phyloP scores from a whole-genome alignment of 1,284 basidiomycete genomes.

The Heterobasidion irregulare region DNA sequence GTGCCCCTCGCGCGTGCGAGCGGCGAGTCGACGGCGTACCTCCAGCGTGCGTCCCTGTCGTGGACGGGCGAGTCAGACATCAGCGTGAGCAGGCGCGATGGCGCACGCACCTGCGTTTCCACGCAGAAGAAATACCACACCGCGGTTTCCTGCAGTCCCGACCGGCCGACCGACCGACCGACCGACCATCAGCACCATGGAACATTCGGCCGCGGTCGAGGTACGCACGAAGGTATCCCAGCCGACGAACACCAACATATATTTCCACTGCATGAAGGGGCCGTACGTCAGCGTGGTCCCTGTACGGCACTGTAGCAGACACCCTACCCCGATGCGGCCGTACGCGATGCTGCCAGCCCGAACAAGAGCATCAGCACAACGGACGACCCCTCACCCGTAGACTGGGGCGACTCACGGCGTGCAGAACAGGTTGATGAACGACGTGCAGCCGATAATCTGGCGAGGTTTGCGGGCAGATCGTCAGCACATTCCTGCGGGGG shows the following conservation, averaged over 20 bases:
- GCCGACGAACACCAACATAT: slow-evolving; percentile 21
- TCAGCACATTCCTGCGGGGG: not conserved
- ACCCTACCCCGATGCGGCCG: not conserved
- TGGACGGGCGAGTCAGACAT: not conserved
- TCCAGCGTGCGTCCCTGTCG: slow-evolving; percentile 4
- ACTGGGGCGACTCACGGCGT: slow-evolving; percentile 17
- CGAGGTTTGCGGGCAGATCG: not conserved
- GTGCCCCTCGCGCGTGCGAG: not conserved
- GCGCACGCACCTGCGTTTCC: slow-evolving; percentile 17
- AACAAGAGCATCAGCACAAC: not conserved
- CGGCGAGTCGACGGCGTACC: not conserved
- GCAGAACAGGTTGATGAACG: slow-evolving; percentile 22
- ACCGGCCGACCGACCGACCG: not conserved
- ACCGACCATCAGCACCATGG: not conserved
- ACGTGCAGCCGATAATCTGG: slow-evolving; percentile 12
- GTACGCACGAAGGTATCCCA: slow-evolving; percentile 22
- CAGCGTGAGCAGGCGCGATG: not conserved
- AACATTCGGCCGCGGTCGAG: slow-evolving; percentile 9
- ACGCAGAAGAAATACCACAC: slow-evolving; percentile 28
- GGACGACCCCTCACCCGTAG: slow-evolving; percentile 13
- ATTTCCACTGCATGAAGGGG: slow-evolving; percentile 13
- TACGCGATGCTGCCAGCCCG: slow-evolving; percentile 1
- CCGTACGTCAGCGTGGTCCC: slow-evolving; percentile 15
- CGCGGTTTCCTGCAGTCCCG: slow-evolving; percentile 14
- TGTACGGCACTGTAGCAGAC: not conserved